These are phyloP conservation scores for Tubosaeta sp. DNA, from an alignment of 768 basidiomycete species.

Conservation along the genomic window DNA sequence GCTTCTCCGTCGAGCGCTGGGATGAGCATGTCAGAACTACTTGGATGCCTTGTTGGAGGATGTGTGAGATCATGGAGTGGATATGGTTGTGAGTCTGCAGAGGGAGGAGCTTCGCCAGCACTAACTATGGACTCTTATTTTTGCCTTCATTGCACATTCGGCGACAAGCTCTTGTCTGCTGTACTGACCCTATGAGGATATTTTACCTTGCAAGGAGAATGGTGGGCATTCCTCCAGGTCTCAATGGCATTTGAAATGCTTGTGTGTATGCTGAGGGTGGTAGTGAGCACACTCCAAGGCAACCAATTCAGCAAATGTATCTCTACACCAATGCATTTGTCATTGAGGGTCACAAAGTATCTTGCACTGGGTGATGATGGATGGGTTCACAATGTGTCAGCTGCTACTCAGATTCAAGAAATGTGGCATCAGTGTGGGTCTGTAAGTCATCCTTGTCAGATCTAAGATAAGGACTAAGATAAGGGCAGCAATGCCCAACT, in stretches of 20 bases:
- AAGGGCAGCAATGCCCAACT: too few species aligned
- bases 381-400: too few species aligned
- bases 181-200: too few species aligned
- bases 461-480: too few species aligned
- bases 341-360: conserved; percentile 39
- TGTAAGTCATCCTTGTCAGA: conserved; percentile 41
- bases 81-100: conserved; percentile 51
- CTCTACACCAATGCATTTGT: conserved; percentile 74
- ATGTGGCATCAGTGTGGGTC: conserved; percentile 64
- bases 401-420: too few species aligned
- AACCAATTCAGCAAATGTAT: conserved; percentile 35
- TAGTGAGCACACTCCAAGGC: conserved; percentile 44
- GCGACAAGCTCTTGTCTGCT: too few species aligned
- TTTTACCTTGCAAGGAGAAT: conserved; percentile 3
- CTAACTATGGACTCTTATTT: not conserved
- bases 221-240: conserved; percentile 40
- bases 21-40: conserved; percentile 43
- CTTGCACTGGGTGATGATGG: not conserved
- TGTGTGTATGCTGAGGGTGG: conserved; percentile 37
- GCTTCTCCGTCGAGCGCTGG: conserved; percentile 53
- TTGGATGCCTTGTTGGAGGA: conserved; percentile 53
- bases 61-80: conserved; percentile 71
- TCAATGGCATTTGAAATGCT: conserved; percentile 25
- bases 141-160: not conserved
- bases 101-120: conserved; percentile 16